Evolutionary conservation across 805 yeast species (phyloP).

Genomic region (Ogataea saltuana): DNA sequence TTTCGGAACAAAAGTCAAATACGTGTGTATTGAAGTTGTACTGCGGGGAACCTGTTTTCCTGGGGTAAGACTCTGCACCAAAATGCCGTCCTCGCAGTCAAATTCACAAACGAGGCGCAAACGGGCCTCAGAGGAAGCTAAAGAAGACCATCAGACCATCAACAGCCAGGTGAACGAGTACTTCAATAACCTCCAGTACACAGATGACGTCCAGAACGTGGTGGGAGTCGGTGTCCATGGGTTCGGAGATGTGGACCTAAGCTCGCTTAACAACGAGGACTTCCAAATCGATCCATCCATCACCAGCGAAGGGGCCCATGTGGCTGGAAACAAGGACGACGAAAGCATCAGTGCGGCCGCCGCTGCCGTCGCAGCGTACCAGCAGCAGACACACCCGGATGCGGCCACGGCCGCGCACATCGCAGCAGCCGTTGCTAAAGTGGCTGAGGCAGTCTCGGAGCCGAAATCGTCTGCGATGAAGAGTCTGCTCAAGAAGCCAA

Average conservation of each 20-base stretch:
- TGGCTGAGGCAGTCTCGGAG: constrained; percentile 5
- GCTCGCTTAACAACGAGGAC: constrained; percentile 25
- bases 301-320: constrained; percentile 13
- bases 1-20: constrained; percentile 13
- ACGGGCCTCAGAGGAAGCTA: constrained; percentile 15
- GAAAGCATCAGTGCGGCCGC: constrained; percentile 25
- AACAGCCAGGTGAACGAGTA: constrained; percentile 33
- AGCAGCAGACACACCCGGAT: constrained; percentile 14
- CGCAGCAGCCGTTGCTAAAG: constrained; percentile 2
- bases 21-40: constrained; percentile 12
- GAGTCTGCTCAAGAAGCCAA: neutral
- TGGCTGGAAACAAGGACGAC: constrained; percentile 12
- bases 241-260: constrained; percentile 28
- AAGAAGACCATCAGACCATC: constrained; percentile 30
- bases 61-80: neutral
- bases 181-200: constrained; percentile 28
- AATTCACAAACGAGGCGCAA: neutral
- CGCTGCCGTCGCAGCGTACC: constrained; percentile 28
- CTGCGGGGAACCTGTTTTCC: constrained; percentile 6
- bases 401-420: constrained; percentile 8
- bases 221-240: constrained; percentile 21
- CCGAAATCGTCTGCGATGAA: no score
- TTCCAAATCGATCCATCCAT: constrained; percentile 32
- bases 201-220: constrained; percentile 23
- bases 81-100: constrained; percentile 1